Evolutionary conservation across 805 yeast genomes (phyloP).

Genomic region (Zygosaccharomyces kombuchaensis): DNA sequence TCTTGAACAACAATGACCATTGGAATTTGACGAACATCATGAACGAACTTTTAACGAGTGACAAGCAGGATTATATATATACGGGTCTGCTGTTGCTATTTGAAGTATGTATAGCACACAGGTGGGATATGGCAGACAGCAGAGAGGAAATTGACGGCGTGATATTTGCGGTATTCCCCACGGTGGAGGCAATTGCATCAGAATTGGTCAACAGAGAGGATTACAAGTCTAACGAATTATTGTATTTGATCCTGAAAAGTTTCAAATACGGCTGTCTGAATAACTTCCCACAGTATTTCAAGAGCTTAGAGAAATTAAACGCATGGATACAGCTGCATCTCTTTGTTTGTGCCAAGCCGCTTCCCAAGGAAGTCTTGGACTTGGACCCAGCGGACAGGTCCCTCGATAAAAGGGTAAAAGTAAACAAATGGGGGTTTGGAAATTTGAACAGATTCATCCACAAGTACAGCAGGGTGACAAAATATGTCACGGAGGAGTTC

Average conservation of each 20-base stretch:
- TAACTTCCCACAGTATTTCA: constrained; percentile 53
- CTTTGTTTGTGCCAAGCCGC: constrained; percentile 48
- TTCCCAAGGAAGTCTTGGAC: constrained; percentile 49
- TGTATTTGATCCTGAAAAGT: constrained; percentile 60
- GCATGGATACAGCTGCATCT: constrained; percentile 69
- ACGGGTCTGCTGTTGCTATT: constrained; percentile 54
- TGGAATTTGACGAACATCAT: constrained; percentile 35
- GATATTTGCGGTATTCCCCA: constrained; percentile 50
- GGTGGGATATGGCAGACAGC: constrained; percentile 50
- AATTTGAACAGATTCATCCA: constrained; percentile 67
- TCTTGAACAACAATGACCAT: constrained; percentile 45
- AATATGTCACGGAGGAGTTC: constrained; percentile 45
- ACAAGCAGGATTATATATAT: constrained; percentile 40
- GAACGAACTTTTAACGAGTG: constrained; percentile 35
- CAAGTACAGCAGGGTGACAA: constrained; percentile 51
- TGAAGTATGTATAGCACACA: constrained; percentile 51
- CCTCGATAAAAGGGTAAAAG: constrained; percentile 53
- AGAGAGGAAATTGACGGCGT: constrained; percentile 47
- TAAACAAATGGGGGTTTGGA: constrained; percentile 86
- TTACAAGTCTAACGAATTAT: constrained; percentile 41
- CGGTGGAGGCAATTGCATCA: constrained; percentile 49
- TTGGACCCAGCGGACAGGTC: constrained; percentile 46
- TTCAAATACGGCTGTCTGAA: constrained; percentile 60
- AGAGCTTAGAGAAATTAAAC: constrained; percentile 36
- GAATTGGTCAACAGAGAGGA: constrained; percentile 32